Conservation (phyloP, 139 green algal genomes). For the Zygnema cylindricum region DNA sequence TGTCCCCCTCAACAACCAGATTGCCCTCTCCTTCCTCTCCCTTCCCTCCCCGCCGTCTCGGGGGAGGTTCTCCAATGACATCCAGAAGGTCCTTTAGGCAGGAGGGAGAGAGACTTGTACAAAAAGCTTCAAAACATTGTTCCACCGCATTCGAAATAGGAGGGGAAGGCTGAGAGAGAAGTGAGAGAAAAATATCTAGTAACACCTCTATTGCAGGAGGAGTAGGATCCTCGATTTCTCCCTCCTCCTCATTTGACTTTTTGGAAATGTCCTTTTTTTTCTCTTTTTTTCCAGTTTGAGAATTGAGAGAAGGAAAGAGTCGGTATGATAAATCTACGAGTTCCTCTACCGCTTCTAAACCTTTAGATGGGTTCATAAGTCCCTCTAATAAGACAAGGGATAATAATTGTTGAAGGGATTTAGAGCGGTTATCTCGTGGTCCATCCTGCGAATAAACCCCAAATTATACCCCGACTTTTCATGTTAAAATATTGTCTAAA, state of each 20-base stretch:
- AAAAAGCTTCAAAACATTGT: conserved; percentile 38
- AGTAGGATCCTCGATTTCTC: not conserved
- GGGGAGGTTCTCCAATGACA: not conserved
- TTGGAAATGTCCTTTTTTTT: not conserved
- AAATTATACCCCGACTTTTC: too few relatives aligned
- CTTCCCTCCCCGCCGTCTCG: not conserved
- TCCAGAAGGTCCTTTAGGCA: conserved; percentile 20
- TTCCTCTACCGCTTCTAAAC: not conserved
- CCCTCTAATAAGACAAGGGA: not conserved
- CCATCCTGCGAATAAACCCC: not conserved
- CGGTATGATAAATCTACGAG: not conserved
- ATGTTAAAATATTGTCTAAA: too few relatives aligned
- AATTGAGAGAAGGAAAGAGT: not conserved
- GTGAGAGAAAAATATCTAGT: conserved; percentile 48
- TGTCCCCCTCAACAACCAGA: not conserved
- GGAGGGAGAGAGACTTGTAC: conserved; percentile 1
- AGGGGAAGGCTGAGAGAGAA: conserved; percentile 37
- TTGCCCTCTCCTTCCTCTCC: not conserved
- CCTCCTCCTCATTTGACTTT: conserved; percentile 34
- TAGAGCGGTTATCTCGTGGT: not conserved
- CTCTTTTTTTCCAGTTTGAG: not conserved
- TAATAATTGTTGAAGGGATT: not conserved
- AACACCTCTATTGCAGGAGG: conserved; percentile 41
- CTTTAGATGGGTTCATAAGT: not conserved
- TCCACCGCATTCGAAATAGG: conserved; percentile 27